Evolutionary conservation across 1,139 yeast genomes (phyloP), one percentile per base, ranked within the genome.

Genomic region (Candida frijolesensis): DNA sequence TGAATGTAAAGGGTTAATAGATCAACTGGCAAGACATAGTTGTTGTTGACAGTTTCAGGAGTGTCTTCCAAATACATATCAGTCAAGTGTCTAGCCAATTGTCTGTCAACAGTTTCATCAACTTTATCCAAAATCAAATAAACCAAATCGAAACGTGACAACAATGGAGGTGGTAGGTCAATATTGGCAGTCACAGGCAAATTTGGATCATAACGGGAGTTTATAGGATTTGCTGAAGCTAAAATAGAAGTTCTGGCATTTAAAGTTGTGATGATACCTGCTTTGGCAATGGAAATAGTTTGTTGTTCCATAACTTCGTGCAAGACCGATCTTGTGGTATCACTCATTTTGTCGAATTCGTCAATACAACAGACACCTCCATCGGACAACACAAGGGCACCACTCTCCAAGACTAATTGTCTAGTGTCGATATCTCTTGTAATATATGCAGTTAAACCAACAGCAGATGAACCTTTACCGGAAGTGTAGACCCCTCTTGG

Each of bases 221-320:
- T 94, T 54, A 94, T 91, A n/a, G 99, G 99, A 68, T 94, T 94
- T 1, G 99, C 99, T 37, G 97, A 89, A 0, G 99, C 99, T 56
- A 94, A 77, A 57, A 94, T 88, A 0, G 98, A 91, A 0, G 98
- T 92, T 69, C 99, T 81, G 1, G 99, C 99, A 70, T 94, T 94
- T 54, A 94, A 77, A 0, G 99, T 94, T 12, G 99, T 94, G 63
- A 92, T 94, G 63, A 94, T 94, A 51, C 99, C 99, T 0, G 99
- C 99, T 65, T 94, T 94, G 41, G 99, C 99, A 61, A 94, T 90
- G 11, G 98, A 91, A 43, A 94, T 94, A 0, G 99, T 94, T 68
- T 94, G 99, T 68, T 94, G 99, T 75, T 94, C 99, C 99, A 94
- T 94, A 19, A 95, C 99, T 78, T 94, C 99, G 68, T 94, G 99